Evolutionary conservation across 2,329 filamentous ascomycete genomes (phyloP).

Genomic region (Lasiodiplodia citricola): DNA sequence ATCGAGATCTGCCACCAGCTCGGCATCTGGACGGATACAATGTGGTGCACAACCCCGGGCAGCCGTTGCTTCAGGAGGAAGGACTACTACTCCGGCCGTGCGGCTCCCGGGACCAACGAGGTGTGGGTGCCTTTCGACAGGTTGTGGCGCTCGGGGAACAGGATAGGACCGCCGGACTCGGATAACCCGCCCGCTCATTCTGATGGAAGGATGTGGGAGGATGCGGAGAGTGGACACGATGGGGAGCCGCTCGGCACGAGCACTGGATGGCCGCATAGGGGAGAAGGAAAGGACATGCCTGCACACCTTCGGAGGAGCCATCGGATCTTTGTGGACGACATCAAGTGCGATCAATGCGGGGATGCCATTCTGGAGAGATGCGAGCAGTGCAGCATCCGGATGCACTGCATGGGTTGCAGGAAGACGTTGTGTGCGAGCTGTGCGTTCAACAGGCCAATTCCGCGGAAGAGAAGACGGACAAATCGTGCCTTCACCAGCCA

Average conservation of each 20-base stretch:
- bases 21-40: conserved; percentile 66
- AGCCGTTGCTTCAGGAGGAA: conserved; percentile 61
- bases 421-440: conserved; percentile 66
- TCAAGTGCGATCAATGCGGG: conserved; percentile 61
- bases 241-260: conserved; percentile 62
- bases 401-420: conserved; percentile 66
- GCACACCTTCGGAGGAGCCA: conserved; percentile 61
- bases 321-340: conserved; percentile 56
- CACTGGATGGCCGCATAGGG: conserved; percentile 45
- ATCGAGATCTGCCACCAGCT: conserved; percentile 64
- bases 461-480: conserved; percentile 46
- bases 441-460: conserved; percentile 61
- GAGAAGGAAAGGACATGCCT: conserved; percentile 61
- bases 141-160: conserved; percentile 64
- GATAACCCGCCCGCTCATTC: conserved; percentile 40
- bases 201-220: conserved; percentile 63
- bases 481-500: conserved; percentile 43
- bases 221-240: conserved; percentile 58
- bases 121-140: conserved; percentile 68
- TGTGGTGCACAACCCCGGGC: conserved; percentile 65
- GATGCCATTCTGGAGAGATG: conserved; percentile 61
- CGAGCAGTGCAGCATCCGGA: conserved; percentile 65
- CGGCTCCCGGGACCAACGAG: conserved; percentile 60
- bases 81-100: conserved; percentile 62
- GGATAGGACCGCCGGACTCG: conserved; percentile 53